phyloP scores from a whole-genome alignment of 441 rosid genomes.

The Corymbia calophylla region DNA sequence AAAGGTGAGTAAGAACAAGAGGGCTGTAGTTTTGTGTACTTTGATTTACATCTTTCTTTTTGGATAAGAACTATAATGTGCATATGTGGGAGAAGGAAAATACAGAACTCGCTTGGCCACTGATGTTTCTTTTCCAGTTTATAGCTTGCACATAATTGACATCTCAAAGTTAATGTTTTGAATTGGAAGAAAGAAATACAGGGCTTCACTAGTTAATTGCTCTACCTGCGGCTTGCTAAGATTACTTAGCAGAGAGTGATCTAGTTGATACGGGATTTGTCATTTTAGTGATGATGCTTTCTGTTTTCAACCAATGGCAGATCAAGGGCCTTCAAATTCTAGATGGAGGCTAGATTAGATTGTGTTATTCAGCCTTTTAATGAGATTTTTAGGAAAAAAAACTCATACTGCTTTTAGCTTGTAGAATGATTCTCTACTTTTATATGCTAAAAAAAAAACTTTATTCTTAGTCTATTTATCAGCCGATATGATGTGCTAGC shows the following conservation, averaged over 20 bases:
- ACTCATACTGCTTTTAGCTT: background rate
- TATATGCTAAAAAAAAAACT: background rate
- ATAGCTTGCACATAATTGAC: background rate
- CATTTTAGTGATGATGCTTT: background rate
- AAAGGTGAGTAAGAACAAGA: background rate
- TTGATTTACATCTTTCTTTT: background rate
- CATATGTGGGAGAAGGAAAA: background rate
- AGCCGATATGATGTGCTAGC: background rate
- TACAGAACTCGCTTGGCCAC: background rate
- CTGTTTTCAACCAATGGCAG: background rate
- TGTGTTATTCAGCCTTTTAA: background rate
- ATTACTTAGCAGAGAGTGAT: background rate
- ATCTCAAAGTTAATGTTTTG: background rate
- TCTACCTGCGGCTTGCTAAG: background rate
- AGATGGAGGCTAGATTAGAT: background rate
- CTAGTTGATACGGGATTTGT: background rate
- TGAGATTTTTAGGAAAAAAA: background rate
- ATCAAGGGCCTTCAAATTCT: background rate
- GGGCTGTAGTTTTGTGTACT: background rate
- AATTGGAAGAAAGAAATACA: background rate
- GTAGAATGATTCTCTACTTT: background rate
- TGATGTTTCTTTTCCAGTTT: background rate
- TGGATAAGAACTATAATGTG: background rate
- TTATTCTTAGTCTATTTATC: background rate
- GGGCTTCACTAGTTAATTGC: background rate